These are phyloP conservation scores for Nakazawaea laoshanensis DNA, from an alignment of 805 yeast species.

Conservation along the genomic window DNA sequence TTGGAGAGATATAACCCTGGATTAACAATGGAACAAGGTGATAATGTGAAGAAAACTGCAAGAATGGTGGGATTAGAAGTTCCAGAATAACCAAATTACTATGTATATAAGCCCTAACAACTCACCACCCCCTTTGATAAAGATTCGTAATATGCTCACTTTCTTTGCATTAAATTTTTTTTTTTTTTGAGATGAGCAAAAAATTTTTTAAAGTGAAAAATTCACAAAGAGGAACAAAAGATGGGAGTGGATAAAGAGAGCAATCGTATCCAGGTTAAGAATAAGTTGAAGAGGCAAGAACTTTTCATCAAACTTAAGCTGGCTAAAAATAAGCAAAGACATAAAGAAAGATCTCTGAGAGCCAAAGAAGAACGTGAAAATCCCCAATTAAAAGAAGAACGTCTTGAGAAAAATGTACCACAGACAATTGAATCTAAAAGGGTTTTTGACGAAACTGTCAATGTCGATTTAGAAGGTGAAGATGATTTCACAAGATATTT, in stretches of 20 bases:
- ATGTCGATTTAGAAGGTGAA: constrained; percentile 47
- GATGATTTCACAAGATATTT: constrained; percentile 60
- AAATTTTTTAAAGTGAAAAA: neutral
- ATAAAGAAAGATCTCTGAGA: constrained; percentile 67
- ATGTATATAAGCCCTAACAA: neutral
- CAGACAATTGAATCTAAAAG: constrained; percentile 78
- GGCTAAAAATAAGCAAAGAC: constrained; percentile 68
- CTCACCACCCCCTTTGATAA: neutral
- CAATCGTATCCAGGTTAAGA: constrained; percentile 38
- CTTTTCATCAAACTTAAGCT: constrained; percentile 67
- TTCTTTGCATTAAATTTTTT: neutral
- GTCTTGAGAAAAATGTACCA: constrained; percentile 72
- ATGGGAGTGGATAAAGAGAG: constrained; percentile 11
- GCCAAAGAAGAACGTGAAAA: constrained; percentile 82
- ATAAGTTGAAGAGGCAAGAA: constrained; percentile 75
- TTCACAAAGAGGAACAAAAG: constrained; percentile 1
- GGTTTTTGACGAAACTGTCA: constrained; percentile 79
- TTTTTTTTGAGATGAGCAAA: constrained; percentile 1
- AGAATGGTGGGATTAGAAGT: constrained; percentile 78
- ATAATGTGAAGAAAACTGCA: constrained; percentile 74
- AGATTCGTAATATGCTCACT: neutral
- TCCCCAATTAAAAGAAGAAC: constrained; percentile 74
- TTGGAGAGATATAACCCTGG: constrained; percentile 87
- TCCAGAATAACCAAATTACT: constrained; percentile 30
- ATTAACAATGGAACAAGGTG: constrained; percentile 64